Conservation (phyloP, 2,329 filamentous ascomycete species). For the Thermochaetoides dissita region DNA sequence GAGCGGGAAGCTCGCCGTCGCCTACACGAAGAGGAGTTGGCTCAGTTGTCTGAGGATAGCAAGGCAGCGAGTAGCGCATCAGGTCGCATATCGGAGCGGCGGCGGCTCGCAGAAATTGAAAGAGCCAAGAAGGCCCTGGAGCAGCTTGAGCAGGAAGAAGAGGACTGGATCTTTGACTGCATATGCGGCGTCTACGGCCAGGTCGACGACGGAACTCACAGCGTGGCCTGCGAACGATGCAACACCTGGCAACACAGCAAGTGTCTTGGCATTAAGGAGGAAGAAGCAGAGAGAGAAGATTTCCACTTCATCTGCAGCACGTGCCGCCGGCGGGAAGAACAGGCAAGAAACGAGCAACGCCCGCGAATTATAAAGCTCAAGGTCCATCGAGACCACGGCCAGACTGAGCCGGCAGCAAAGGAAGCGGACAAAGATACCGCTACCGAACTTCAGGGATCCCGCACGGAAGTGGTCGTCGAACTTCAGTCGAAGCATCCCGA, state of each 20-base stretch:
- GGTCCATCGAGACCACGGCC: constrained; percentile 22
- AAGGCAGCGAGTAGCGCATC: constrained; percentile 41
- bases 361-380: constrained; percentile 39
- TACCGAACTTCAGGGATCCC: neutral
- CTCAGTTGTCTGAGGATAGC: constrained; percentile 63
- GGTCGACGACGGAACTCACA: constrained; percentile 88
- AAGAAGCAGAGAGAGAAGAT: constrained; percentile 68
- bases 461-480: constrained; percentile 14
- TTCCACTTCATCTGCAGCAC: constrained; percentile 76
- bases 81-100: constrained; percentile 59
- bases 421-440: constrained; percentile 1
- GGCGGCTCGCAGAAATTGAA: constrained; percentile 70
- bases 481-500: constrained; percentile 8
- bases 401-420: constrained; percentile 14
- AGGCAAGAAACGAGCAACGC: constrained; percentile 16
- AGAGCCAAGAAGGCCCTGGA: constrained; percentile 63
- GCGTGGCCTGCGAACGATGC: constrained; percentile 84
- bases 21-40: constrained; percentile 72
- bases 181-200: constrained; percentile 81
- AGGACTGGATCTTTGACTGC: constrained; percentile 91
- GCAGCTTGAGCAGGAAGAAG: constrained; percentile 54
- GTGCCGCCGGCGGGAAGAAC: constrained; percentile 55
- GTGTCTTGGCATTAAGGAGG: constrained; percentile 67
- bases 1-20: constrained; percentile 74
- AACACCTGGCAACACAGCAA: constrained; percentile 96